Conservation (phyloP, 768 basidiomycete genomes). For the Boletus huronensis region DNA sequence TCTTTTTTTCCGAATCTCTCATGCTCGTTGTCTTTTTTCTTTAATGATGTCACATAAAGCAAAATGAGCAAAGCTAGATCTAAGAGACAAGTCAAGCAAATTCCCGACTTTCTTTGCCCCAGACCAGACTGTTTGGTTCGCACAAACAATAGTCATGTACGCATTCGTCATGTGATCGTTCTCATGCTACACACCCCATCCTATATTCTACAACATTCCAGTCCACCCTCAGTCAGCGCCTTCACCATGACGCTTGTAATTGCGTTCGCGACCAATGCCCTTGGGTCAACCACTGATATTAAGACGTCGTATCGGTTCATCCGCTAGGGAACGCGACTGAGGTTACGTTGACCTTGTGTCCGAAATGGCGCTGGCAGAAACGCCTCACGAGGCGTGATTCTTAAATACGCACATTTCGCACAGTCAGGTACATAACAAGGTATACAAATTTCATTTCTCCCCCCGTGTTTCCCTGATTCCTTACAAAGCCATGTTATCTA, state of each 20-base stretch:
- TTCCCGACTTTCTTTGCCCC: slow-evolving; percentile 21
- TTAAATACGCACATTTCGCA: neutral
- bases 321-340: neutral
- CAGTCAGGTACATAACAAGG: neutral
- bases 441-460: slow-evolving; percentile 3
- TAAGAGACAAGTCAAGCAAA: slow-evolving; percentile 10
- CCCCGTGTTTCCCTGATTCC: neutral
- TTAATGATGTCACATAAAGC: slow-evolving; percentile 1
- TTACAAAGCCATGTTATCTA: slow-evolving; percentile 4
- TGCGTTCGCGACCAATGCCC: neutral
- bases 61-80: slow-evolving; percentile 27
- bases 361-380: neutral
- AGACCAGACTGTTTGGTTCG: slow-evolving; percentile 22
- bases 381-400: neutral
- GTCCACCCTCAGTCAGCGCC: neutral
- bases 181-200: neutral
- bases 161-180: slow-evolving; percentile 23
- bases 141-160: slow-evolving; percentile 20
- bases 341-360: neutral
- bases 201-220: neutral
- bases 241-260: neutral
- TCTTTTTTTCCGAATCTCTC: too few relatives aligned
- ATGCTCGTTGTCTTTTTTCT: neutral
- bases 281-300: neutral
- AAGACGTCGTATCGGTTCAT: neutral